Base-by-base conservation (phyloP, 2,329 filamentous ascomycete genomes). In the Chrysosporium keratinophilum region DNA sequence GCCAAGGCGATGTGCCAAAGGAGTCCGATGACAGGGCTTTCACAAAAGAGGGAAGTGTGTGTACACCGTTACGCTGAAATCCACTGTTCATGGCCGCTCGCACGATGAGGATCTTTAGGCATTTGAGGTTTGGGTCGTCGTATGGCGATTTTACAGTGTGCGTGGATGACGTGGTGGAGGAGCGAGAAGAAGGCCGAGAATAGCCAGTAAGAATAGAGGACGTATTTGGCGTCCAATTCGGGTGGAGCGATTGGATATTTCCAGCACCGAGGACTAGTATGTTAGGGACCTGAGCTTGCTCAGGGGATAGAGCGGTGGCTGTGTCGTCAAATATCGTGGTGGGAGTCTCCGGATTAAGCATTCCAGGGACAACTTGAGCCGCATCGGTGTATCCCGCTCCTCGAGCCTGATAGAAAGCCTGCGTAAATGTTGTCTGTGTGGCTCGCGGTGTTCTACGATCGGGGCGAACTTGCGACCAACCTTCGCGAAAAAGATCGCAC, bases 251-350 rank as follows among this genome's bases (percentile, higher is more conserved):
- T 57, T 85, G 78, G 6, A 75, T 77, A 34, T 76, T 77, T 44
- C 80, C 79, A 3, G 88, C 85, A 2, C 88, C 88, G 0, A 95
- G 78, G 0, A 96, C 84, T 50, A 95, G 77, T 61, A 96, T 95
- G 64, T 95, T 94, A 5, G 88, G 90, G 52, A 89, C 80, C 39
- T 82, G 83, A 0, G 84, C 81, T 59, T 87, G 87, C 54, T 91
- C 87, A 0, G 86, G 85, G 0, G 89, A 94, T 3, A 87, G 82
- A 0, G 87, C 89, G 17, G 50, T 52, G 63, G 93, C 84, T 0
- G 85, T 88, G 65, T 97, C 90, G 67, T 96, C 91, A 62, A 96
- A 96, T 61, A 96, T 89, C 3, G 90, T 97, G 0, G 91, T 91
- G 0, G 90, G 90, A 0, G 90, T 97, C 71, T 97, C 91, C 0